Evolutionary conservation across 1,139 yeast species (phyloP), one percentile per base, ranked within the genome.

Genomic region (Arxiozyma slooffiae): DNA sequence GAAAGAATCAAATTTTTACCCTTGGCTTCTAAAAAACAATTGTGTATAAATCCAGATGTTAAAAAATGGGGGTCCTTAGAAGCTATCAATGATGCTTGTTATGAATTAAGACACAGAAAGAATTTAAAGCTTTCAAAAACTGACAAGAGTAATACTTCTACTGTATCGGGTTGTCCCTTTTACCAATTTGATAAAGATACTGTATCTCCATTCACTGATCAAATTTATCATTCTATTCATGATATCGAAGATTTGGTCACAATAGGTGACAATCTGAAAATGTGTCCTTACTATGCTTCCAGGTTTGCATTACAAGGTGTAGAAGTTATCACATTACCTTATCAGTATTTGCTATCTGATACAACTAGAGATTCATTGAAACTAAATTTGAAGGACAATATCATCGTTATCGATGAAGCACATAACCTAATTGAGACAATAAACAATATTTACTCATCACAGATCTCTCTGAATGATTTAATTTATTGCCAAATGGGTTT

Each of bases 361-460:
- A 71, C 78, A 3, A 76, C 95, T 0, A 72, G 97, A 58, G 72
- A 74, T 4, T 71, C 81, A 0, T 66, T 88, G 47, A 79, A 80
- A 1, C 64, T 90, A 6, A 74, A 81, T 47, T 62, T 90, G 17
- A 74, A 76, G 48, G 76, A 80, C 53, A 75, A 92, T 0, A 77
- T 90, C 7, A 78, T 92, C 1, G 77, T 92, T 3, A 82, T 90
- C 39, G 98, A 90, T 63, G 98, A 90, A 63, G 97, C 97, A 0
- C 98, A 90, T 63, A 90, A 90, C 62, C 70, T 90, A 41, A 64
- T 89, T 36, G 97, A 89, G 58, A 81, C 90, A 0, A 80, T 90
- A 4, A 78, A 83, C 1, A 71, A 85, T 1, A 70, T 90, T 55
- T 77, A 85, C 59, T 87, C 96, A 0, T 76, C 80, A 1, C 67